Base-by-base conservation (phyloP, 2,329 filamentous ascomycete species). In the Leptographium flavum region DNA sequence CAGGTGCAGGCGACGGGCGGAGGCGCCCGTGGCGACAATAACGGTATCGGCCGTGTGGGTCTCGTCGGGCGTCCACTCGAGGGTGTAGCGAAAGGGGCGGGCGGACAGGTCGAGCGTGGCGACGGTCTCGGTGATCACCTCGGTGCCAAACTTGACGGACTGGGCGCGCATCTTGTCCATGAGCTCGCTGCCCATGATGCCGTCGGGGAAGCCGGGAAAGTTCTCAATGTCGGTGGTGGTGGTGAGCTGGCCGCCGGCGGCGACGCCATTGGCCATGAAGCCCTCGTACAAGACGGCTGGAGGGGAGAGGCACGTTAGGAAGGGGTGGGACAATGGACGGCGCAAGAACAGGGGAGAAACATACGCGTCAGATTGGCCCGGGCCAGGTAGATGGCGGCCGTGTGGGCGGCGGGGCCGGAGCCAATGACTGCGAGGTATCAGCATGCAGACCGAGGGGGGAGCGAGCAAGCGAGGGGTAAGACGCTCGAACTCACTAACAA, bases 221-320 rank as follows among this genome's bases (percentile, higher is more conserved):
- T 98, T 98, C 72, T 98, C 92, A 49, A 98, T 80, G 55, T 98
- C 93, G 58, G 94, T 96, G 45, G 92, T 98, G 23, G 93, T 98
- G 45, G 93, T 98, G 55, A 98, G 74, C 73, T 98, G 92, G 47
- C 92, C 92, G 55, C 92, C 92, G 38, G 92, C 87, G 7, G 92
- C 92, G 57, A 93, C 94, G 58, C 90, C 92, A 60, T 95, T 92
- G 57, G 92, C 92, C 63, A 98, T 80, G 75, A 98, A 94, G 56
- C 92, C 92, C 69, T 98, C 92, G 63, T 96, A 98, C 55, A 98
- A 74, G 51, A 95, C 84, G 51, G 92, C 78, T 78, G 50, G 22
- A 3, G 35, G 38, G 28, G 15, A 21, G 31, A 22, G 48, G 45
- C 6, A 11, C 6, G 5, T 27, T 6, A 27, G 5, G 25, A 27